Evolutionary conservation across 2,329 filamentous ascomycete genomes (phyloP).

Genomic region (Graphilbum fragrans): DNA sequence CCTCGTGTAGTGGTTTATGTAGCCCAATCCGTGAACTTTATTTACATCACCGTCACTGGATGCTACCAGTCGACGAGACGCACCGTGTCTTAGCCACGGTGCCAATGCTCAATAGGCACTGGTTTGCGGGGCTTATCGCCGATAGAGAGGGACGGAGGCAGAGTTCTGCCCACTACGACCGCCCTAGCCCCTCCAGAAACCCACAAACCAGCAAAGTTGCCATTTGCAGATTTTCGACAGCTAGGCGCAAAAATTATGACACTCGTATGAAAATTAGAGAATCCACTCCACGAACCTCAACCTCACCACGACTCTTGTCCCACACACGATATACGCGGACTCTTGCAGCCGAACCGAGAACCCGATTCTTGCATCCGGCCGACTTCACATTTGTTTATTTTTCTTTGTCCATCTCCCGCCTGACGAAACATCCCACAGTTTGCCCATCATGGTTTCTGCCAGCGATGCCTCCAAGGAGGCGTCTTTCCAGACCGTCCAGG

Average conservation of each 20-base stretch:
- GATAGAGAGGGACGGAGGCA: no score
- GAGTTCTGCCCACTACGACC: constrained; percentile 6
- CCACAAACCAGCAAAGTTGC: constrained; percentile 8
- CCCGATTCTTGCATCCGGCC: not conserved
- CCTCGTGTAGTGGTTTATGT: no score
- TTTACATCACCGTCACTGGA: no score
- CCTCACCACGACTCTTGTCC: not conserved
- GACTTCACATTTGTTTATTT: not conserved
- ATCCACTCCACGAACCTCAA: not conserved
- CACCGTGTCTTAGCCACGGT: no score
- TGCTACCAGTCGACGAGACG: no score
- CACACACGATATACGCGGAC: not conserved
- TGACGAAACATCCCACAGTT: not conserved
- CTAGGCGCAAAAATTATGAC: not conserved
- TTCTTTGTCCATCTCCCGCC: not conserved
- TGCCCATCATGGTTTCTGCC: constrained; percentile 5
- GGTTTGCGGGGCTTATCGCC: no score
- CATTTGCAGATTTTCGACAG: not conserved
- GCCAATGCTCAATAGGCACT: no score
- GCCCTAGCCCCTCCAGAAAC: constrained; percentile 5
- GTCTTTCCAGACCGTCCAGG: constrained; percentile 77
- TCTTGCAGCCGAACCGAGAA: not conserved
- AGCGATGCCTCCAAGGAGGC: constrained; percentile 50
- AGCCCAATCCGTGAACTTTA: no score
- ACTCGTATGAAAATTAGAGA: not conserved